Base-by-base conservation (phyloP, 768 basidiomycete species). In the Daedaleopsis sinensis region DNA sequence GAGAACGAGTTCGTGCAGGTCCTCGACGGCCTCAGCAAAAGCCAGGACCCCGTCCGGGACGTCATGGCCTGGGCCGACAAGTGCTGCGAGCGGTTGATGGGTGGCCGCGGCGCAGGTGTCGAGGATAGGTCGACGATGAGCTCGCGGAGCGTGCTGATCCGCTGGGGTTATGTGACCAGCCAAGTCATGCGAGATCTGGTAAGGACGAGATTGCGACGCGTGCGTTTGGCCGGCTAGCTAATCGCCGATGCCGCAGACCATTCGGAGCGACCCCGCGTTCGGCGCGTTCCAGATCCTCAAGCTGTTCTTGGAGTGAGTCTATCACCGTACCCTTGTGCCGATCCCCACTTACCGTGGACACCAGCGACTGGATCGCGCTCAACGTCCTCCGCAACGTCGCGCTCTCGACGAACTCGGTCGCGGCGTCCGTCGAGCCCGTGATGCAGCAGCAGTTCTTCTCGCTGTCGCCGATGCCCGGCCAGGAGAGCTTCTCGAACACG, bases 51-150 rank as follows among this genome's bases (percentile, higher is more conserved):
- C 15, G 92, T 94, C 44, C 80, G 89, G 68, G 91, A 93, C 69
- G 86, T 95, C 58, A 94, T 94, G 90, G 79, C 85, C 5, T 94
- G 93, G 93, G 93, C 93, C 21, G 93, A 95, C 72, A 92, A 92
- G 71, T 93, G 92, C 73, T 91, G 90, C 62, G 93, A 93, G 69
- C 78, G 87, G 63, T 76, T 94, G 63, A 93, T 94, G 88, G 89
- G 87, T 39, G 85, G 78, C 55, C 84, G 88, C 44, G 81, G 79
- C 59, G 80, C 81, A 55, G 77, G 77, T 51, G 76, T 77, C n/a
- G 92, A 93, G 65, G 93, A 94, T 61, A 81, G 90, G 68, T 80
- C 86, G 60, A 86, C 88, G 16, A 87, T 94, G 89, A 93, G 90
- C 73, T 92, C 93, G 50, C 81, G 93, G 64, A 93, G 91, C 71